A percentile compares a stretch with the other conserved stretches of the same genome.
Conservation (phyloP, 805 yeast genomes). For the Sugiyamaella mastotermitis region DNA sequence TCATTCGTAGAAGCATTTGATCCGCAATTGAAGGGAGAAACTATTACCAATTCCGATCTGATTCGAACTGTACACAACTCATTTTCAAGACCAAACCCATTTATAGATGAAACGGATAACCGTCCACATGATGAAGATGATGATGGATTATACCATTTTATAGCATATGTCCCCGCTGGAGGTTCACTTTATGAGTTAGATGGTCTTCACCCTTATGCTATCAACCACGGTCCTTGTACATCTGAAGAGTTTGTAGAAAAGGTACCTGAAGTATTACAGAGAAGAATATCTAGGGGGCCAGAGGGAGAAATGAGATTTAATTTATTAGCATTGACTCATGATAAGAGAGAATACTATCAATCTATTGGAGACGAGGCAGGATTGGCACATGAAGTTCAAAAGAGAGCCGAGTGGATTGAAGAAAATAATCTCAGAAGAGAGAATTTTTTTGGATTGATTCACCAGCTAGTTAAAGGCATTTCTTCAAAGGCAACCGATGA, state of each 20-base stretch:
- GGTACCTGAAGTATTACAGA: conserved; percentile 39
- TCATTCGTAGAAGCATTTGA: conserved; percentile 49
- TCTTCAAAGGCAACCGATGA: conserved; percentile 23
- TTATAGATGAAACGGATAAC: conserved; percentile 37
- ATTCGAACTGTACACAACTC: conserved; percentile 56
- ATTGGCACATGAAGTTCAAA: conserved; percentile 36
- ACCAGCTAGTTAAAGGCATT: conserved; percentile 40
- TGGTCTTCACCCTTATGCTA: conserved; percentile 53
- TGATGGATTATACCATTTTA: conserved; percentile 55
- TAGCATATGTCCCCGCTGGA: conserved; percentile 45
- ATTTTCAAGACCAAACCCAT: conserved; percentile 49
- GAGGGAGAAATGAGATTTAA: conserved; percentile 50
- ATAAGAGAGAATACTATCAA: conserved; percentile 37
- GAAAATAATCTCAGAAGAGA: conserved; percentile 52
- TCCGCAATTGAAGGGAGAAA: conserved; percentile 53
- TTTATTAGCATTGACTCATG: conserved; percentile 46
- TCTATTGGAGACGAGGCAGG: conserved; percentile 37
- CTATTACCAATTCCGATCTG: conserved; percentile 51
- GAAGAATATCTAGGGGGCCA: conserved; percentile 42
- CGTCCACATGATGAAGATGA: conserved; percentile 32
- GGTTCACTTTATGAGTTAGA: conserved; percentile 54
- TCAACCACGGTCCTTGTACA: conserved; percentile 43
- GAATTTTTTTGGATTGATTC: conserved; percentile 47
- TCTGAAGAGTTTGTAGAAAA: conserved; percentile 37
- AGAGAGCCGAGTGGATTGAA: conserved; percentile 46